These are phyloP conservation scores for Nicotiana attenuata DNA, from an alignment of 257 asterid species.

Conservation along the genomic window DNA sequence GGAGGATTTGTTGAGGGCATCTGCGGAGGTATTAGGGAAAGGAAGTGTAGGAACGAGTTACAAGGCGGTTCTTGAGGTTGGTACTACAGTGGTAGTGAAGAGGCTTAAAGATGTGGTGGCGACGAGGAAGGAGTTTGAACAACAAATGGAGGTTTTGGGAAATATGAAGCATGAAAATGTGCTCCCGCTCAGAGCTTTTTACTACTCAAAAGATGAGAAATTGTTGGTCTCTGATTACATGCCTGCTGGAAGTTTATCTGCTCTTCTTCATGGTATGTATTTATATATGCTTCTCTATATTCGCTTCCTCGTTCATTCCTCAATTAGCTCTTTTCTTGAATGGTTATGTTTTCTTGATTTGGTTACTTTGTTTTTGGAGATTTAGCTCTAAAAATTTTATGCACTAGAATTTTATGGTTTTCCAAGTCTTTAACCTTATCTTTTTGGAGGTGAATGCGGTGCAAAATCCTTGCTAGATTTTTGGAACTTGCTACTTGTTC, in stretches of 20 bases:
- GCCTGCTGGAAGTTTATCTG: conserved; percentile 79
- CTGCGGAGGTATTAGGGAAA: conserved; percentile 79
- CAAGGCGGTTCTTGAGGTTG: conserved; percentile 82
- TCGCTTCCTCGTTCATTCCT: neutral
- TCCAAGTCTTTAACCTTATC: too few species aligned
- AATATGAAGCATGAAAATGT: conserved; percentile 52
- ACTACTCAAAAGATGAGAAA: conserved; percentile 76
- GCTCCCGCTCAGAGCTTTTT: conserved; percentile 64
- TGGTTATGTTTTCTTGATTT: too few species aligned
- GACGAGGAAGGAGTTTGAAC: conserved; percentile 59
- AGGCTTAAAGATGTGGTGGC: conserved; percentile 68
- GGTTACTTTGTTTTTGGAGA: too few species aligned
- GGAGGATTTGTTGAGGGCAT: conserved; percentile 72
- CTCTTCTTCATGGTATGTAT: conserved; percentile 69
- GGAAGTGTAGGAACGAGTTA: conserved; percentile 81
- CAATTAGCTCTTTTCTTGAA: neutral
- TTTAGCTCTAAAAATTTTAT: too few species aligned
- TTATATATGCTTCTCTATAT: too few species aligned
- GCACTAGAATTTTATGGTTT: too few species aligned
- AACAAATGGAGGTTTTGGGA: conserved; percentile 58
- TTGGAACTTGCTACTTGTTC: neutral
- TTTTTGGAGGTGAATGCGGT: too few species aligned
- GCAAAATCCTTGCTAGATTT: neutral
- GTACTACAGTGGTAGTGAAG: conserved; percentile 75
- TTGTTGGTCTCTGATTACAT: conserved; percentile 65